Evolutionary conservation across 352 stramenopile genomes (phyloP).

Genomic region (Phytopythium vexans): DNA sequence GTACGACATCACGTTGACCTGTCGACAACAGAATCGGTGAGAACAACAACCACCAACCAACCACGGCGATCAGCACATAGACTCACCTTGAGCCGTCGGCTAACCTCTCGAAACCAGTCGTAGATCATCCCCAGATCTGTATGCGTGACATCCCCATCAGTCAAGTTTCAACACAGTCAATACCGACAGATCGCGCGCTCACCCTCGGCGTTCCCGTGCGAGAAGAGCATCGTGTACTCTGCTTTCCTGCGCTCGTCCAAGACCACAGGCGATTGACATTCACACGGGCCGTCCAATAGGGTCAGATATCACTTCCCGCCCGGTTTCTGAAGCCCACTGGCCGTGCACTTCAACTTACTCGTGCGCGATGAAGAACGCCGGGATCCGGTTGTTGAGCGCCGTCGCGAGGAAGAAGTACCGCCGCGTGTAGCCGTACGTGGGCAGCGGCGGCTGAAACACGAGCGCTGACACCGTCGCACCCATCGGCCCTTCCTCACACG

Average conservation of each 20-base stretch:
- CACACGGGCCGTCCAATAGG: too few species aligned
- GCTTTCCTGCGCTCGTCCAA: slow-evolving; percentile 57
- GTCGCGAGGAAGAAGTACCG: slow-evolving; percentile 95
- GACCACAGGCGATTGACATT: too few species aligned
- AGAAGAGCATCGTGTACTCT: slow-evolving; percentile 95
- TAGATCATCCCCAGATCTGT: slow-evolving; percentile 97
- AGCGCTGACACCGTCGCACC: slow-evolving; percentile 76
- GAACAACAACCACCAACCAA: slow-evolving; percentile 3
- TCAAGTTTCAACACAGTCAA: neutral
- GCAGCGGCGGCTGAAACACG: slow-evolving; percentile 86
- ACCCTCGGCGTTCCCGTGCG: slow-evolving; percentile 96
- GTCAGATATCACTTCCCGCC: neutral
- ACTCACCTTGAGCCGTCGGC: slow-evolving; percentile 62
- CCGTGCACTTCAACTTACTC: slow-evolving; percentile 39
- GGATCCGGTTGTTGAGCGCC: slow-evolving; percentile 85
- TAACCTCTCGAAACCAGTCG: slow-evolving; percentile 95
- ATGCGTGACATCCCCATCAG: neutral
- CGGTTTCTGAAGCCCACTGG: neutral
- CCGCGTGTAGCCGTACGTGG: slow-evolving; percentile 72
- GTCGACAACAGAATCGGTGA: slow-evolving; percentile 1
- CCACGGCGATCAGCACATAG: neutral
- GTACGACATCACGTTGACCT: slow-evolving; percentile 89
- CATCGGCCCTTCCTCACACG: slow-evolving; percentile 34
- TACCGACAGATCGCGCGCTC: slow-evolving; percentile 2
- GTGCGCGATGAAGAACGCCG: slow-evolving; percentile 94